phyloP scores from a whole-genome alignment of 1,284 basidiomycete species.

The Apiotrichum akiyoshidainum region DNA sequence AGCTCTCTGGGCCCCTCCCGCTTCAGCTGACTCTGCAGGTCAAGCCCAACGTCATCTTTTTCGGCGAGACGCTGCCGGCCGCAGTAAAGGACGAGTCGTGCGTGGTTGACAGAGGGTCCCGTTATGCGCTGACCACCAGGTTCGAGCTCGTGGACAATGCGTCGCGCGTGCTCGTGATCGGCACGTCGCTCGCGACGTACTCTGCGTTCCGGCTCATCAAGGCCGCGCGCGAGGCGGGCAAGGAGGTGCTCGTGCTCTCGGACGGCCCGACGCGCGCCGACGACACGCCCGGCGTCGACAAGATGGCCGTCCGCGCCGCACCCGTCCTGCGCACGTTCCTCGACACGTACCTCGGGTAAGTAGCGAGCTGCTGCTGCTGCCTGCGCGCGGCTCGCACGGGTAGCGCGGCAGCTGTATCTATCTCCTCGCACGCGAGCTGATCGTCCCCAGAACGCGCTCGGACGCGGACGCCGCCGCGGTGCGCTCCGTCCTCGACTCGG shows the following conservation, averaged over 20 bases:
- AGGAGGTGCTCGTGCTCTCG: slow-evolving; percentile 76
- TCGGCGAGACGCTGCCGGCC: slow-evolving; percentile 72
- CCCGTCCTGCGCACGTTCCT: slow-evolving; percentile 62
- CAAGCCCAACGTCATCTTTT: slow-evolving; percentile 83
- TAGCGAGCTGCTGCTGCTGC: slow-evolving; percentile 1
- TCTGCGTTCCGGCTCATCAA: slow-evolving; percentile 84
- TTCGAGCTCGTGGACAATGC: slow-evolving; percentile 61
- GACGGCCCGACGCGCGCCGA: slow-evolving; percentile 83
- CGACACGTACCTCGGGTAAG: slow-evolving; percentile 43
- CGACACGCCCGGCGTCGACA: slow-evolving; percentile 64
- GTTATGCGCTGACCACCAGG: slow-evolving; percentile 54
- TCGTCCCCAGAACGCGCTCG: slow-evolving; percentile 22
- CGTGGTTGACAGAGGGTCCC: too few relatives aligned
- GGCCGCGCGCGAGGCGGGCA: slow-evolving; percentile 68
- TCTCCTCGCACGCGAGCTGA: too few relatives aligned
- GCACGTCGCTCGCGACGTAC: slow-evolving; percentile 86
- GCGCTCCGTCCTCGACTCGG: slow-evolving; percentile 34
- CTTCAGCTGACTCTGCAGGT: slow-evolving; percentile 46
- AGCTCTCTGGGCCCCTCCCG: too few relatives aligned
- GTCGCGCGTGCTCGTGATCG: slow-evolving; percentile 71
- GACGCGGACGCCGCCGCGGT: slow-evolving; percentile 17
- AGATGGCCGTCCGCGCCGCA: slow-evolving; percentile 70
- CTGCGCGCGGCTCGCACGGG: too few relatives aligned
- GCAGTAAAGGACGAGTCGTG: slow-evolving; percentile 67
- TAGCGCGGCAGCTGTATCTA: too few relatives aligned